A percentile compares a stretch with the other conserved stretches of the same genome.
These are phyloP conservation scores for Metrosideros polymorpha DNA, from an alignment of 441 rosid species.

Conservation along the genomic window DNA sequence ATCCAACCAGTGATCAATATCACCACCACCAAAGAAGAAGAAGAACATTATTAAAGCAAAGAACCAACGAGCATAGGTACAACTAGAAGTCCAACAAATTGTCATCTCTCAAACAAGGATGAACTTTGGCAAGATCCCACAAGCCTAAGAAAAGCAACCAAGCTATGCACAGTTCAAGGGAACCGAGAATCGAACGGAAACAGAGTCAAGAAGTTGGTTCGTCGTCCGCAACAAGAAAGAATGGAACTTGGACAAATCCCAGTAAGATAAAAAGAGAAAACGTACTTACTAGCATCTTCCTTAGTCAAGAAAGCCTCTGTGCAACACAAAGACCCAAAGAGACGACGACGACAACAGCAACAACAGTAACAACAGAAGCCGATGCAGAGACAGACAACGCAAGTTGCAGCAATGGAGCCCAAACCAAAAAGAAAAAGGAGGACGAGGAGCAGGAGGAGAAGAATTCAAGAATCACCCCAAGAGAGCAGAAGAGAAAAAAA, in stretches of 20 bases:
- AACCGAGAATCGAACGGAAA: neutral
- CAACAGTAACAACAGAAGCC: constrained; percentile 2
- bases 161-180: neutral
- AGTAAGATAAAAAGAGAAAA: constrained; percentile 16
- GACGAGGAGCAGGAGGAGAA: neutral
- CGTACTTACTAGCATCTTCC: constrained; percentile 99
- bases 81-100: neutral
- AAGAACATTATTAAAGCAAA: constrained; percentile 1
- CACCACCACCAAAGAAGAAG: neutral
- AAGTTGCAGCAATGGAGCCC: neutral
- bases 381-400: constrained; percentile 10
- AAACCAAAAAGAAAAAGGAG: neutral
- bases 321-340: constrained; percentile 13
- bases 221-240: neutral
- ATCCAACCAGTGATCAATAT: neutral
- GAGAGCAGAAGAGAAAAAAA: constrained; percentile 11
- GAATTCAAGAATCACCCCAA: neutral
- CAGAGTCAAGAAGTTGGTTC: neutral
- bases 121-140: neutral
- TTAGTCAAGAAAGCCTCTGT: constrained; percentile 19
- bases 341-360: neutral
- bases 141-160: neutral
- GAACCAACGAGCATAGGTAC: constrained; percentile 6
- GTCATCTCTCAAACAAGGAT: neutral
- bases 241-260: constrained; percentile 4